phyloP scores from a whole-genome alignment of 192 early-diverging fungal genomes.

The Umbelopsis sp. region DNA sequence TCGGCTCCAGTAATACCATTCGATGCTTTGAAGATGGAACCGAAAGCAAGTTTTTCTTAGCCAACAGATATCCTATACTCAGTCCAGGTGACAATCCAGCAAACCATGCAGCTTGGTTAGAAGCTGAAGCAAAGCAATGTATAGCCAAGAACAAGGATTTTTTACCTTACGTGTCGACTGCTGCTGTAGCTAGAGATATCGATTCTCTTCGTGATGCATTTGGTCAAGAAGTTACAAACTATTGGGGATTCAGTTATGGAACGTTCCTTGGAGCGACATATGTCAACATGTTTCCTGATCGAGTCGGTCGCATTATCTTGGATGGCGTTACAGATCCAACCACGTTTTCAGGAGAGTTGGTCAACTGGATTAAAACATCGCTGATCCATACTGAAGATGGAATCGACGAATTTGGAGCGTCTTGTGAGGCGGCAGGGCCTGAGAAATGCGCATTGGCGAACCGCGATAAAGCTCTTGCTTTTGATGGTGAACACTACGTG shows the following conservation, averaged over 20 bases:
- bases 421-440: slow-evolving; percentile 41
- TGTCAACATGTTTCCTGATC: slow-evolving; percentile 55
- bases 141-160: slow-evolving; percentile 35
- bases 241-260: slow-evolving; percentile 48
- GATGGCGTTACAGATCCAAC: slow-evolving; percentile 44
- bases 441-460: slow-evolving; percentile 35
- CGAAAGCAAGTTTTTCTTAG: slow-evolving; percentile 7
- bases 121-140: slow-evolving; percentile 8
- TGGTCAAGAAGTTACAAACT: slow-evolving; percentile 39
- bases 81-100: slow-evolving; percentile 5
- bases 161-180: slow-evolving; percentile 42
- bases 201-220: slow-evolving; percentile 40
- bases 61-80: background rate
- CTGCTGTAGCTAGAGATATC: slow-evolving; percentile 44
- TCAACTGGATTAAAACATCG: slow-evolving; percentile 22
- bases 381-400: slow-evolving; percentile 24
- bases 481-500: slow-evolving; percentile 10
- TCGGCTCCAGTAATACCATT: slow-evolving; percentile 21
- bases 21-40: slow-evolving; percentile 14
- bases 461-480: slow-evolving; percentile 11
- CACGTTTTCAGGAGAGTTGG: slow-evolving; percentile 12
- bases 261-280: slow-evolving; percentile 45
- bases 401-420: slow-evolving; percentile 30
- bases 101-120: background rate
- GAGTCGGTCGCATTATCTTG: slow-evolving; percentile 42